These are phyloP conservation scores for Zarea fungicola DNA, from an alignment of 2,329 filamentous ascomycete genomes.

Conservation along the genomic window DNA sequence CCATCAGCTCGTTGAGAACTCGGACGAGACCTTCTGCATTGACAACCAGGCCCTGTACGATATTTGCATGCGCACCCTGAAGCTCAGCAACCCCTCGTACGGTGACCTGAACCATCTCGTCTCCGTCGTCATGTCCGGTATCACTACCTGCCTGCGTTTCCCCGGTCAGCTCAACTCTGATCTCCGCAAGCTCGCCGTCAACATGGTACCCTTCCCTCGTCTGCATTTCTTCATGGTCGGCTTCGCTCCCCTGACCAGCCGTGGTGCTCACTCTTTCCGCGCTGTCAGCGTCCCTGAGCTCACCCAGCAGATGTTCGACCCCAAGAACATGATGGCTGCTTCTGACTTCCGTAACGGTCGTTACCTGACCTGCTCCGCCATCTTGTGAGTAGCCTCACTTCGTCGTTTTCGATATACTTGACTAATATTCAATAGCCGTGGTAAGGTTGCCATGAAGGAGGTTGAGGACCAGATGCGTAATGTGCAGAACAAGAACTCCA, in stretches of 20 bases:
- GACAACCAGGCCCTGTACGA: constrained; percentile 99
- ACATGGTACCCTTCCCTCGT: constrained; percentile 99
- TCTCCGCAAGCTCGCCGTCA: constrained; percentile 97
- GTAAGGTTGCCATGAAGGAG: constrained; percentile 99
- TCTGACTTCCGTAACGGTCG: constrained; percentile 99
- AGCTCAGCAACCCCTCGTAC: constrained; percentile 97
- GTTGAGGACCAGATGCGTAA: constrained; percentile 99
- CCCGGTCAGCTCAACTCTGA: constrained; percentile 99
- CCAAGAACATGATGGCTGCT: constrained; percentile 99
- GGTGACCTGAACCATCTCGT: constrained; percentile 99
- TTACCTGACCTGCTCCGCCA: constrained; percentile 98
- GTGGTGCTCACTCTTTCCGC: constrained; percentile 84
- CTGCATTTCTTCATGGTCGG: constrained; percentile 99
- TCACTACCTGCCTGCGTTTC: constrained; percentile 98
- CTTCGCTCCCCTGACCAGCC: constrained; percentile 94
- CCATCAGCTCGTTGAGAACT: constrained; percentile 99
- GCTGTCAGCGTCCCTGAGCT: constrained; percentile 96
- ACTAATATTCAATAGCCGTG: constrained; percentile 57
- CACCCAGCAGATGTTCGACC: constrained; percentile 99
- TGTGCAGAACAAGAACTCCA: constrained; percentile 98
- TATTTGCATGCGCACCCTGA: constrained; percentile 99
- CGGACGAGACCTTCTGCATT: constrained; percentile 99
- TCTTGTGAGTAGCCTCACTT: constrained; percentile 68
- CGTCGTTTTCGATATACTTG: constrained; percentile 12
- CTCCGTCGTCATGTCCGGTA: constrained; percentile 98